phyloP scores from a whole-genome alignment of 306 rosid genomes.

The Abrus precatorius region DNA sequence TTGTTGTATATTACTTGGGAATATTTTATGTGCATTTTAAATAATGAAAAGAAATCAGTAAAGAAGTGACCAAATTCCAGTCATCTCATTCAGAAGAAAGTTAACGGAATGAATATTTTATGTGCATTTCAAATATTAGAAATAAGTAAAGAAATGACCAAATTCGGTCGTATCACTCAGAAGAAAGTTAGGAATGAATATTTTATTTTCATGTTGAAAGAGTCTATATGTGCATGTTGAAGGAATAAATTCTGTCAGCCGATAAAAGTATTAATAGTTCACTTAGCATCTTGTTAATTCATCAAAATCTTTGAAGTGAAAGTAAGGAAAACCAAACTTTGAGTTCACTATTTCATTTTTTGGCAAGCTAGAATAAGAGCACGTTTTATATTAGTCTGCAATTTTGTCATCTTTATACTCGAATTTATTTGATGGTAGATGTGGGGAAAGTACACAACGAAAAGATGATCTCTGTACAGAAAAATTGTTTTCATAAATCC shows the following conservation, averaged over 20 bases:
- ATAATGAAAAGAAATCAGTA: not conserved
- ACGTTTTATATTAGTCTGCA: not conserved
- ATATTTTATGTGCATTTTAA: not conserved
- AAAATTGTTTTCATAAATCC: constrained; percentile 34
- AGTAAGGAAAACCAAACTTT: not conserved
- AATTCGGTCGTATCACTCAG: not conserved
- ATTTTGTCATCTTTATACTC: not conserved
- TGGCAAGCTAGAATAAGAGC: not conserved
- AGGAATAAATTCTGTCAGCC: not conserved
- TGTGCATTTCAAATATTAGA: not conserved
- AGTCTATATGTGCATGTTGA: no score
- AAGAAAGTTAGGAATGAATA: not conserved
- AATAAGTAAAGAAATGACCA: not conserved
- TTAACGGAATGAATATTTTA: not conserved
- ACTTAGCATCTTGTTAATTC: not conserved
- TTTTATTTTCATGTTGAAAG: no score
- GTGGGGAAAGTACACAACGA: not conserved
- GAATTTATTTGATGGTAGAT: not conserved
- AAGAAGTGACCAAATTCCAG: not conserved
- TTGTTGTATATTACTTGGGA: not conserved
- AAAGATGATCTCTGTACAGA: constrained; percentile 45
- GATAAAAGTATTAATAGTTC: not conserved
- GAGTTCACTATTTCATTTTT: not conserved
- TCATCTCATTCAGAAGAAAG: not conserved
- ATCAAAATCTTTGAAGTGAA: not conserved